A percentile compares a stretch with the other conserved stretches of the same genome.
phyloP scores from a whole-genome alignment of 1,284 basidiomycete species.

The Ustilago shanxiensis region DNA sequence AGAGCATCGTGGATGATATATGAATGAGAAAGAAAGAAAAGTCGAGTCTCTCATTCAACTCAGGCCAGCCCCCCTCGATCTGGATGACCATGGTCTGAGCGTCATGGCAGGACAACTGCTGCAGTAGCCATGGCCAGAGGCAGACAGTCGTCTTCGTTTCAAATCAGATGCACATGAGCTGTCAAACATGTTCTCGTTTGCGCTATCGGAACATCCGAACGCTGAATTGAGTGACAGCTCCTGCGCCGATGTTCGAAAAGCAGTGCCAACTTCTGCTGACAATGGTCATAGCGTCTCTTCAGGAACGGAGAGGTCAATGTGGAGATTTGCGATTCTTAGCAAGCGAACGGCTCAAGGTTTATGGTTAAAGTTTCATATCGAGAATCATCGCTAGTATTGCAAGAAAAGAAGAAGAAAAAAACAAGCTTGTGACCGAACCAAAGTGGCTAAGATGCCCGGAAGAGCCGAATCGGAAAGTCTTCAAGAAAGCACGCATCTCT shows the following conservation, averaged over 20 bases:
- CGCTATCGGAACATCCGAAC: neutral
- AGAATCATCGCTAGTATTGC: constrained; percentile 33
- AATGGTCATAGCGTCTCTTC: neutral
- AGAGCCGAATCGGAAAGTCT: neutral
- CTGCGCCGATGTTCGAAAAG: neutral
- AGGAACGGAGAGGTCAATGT: constrained; percentile 20
- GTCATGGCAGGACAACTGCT: neutral
- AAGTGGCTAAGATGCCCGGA: neutral
- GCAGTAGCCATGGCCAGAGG: neutral
- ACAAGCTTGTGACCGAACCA: constrained; percentile 2
- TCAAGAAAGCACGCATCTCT: neutral
- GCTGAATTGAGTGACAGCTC: neutral
- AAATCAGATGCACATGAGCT: neutral
- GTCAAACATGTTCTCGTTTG: neutral
- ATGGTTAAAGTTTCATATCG: constrained; percentile 17
- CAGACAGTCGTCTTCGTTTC: neutral
- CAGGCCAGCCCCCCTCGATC: neutral
- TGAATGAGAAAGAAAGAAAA: neutral
- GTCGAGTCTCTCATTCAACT: neutral
- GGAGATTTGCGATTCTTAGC: neutral
- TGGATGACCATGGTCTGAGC: neutral
- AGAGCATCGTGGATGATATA: neutral
- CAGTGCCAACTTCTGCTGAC: neutral
- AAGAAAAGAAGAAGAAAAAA: constrained; percentile 10
- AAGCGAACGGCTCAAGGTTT: neutral